Evolutionary conservation across 2,329 filamentous ascomycete genomes (phyloP), one percentile per base, ranked within the genome.

Genomic region (Orbilia javanica): DNA sequence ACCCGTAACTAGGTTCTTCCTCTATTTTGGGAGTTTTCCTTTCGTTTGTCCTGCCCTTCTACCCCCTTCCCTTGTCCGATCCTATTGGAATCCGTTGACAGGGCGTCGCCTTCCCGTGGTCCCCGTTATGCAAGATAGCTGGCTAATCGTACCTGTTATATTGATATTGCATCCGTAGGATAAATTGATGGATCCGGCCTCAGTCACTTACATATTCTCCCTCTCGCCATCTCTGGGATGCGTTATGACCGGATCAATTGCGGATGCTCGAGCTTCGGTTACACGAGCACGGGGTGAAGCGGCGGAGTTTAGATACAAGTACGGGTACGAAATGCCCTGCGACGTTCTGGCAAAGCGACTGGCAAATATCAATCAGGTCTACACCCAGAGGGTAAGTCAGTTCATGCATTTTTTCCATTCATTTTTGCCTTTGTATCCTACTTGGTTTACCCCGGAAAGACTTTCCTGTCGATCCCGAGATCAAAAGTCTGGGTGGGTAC

Each of bases 321-420:
- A 90, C 84, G 96, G 96, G 83, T 99, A 99, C 86, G 96, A 99
- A 88, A 99, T 99, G 96, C 96, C 96, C 78, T 97, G 94, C 85
- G 96, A 99, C 86, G 96, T 94, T 65, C 87, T 99, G 83, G 93
- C 96, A 80, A 99, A 99, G 89, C 90, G 96, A 84, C 87, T 99
- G 86, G 96, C 96, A 84, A 99, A 99, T 86, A 97, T 99, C 87
- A 97, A 93, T 86, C 96, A 99, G 86, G 96, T 99, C 81, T 99
- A 98, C 86, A 99, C 96, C 82, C 96, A 99, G 87, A 88, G 94
- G 85, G 96, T 98, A 86, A 84, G 88, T 84, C 44, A n/a, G 39
- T 62, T 34, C 34, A 20, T 36, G n/a, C n/a, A 31, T 13, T 53
- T 18, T 53, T 53, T 53, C 13, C 78, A 8, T 69, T 25, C 46